phyloP scores from a whole-genome alignment of 345 rosid species.

The Euphorbia tirucalli region DNA sequence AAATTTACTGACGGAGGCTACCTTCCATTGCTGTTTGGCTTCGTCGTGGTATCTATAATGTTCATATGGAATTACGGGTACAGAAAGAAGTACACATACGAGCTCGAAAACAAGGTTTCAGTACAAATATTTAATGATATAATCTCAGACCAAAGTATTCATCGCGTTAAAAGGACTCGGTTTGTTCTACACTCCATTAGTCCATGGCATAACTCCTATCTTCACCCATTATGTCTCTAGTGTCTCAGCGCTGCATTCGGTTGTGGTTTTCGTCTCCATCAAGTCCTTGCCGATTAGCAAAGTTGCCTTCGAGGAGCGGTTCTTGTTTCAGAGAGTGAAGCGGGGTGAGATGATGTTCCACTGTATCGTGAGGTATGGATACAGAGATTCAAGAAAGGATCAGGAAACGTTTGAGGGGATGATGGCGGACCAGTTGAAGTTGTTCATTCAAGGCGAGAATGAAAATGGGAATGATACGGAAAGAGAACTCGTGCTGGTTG shows the following conservation, averaged over 20 bases:
- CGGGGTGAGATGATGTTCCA: conserved; percentile 31
- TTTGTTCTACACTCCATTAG: conserved; percentile 45
- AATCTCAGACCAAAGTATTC: not conserved
- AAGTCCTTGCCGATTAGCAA: conserved; percentile 38
- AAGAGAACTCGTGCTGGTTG: conserved; percentile 9
- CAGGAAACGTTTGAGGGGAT: conserved; percentile 31
- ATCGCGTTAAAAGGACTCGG: conserved; percentile 41
- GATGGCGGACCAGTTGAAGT: conserved; percentile 32
- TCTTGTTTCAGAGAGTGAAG: conserved; percentile 35
- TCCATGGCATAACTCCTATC: conserved; percentile 41
- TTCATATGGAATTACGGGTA: conserved; percentile 42
- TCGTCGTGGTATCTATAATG: conserved; percentile 35
- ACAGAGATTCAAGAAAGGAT: conserved; percentile 33
- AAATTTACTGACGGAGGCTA: conserved; percentile 49
- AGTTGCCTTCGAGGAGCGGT: conserved; percentile 37
- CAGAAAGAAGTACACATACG: conserved; percentile 38
- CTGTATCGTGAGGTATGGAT: conserved; percentile 52
- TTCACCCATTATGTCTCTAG: conserved; percentile 43
- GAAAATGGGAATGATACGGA: not conserved
- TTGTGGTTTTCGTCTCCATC: conserved; percentile 44
- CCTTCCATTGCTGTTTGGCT: conserved; percentile 42
- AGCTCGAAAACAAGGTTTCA: conserved; percentile 44
- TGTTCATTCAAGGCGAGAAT: conserved; percentile 24
- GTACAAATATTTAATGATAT: conserved; percentile 23
- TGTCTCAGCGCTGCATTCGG: conserved; percentile 38